Percentiles rank a stretch among this genome's conserved stretches.
Conservation (phyloP, 768 basidiomycete genomes). For the Tricholoma matsutake region DNA sequence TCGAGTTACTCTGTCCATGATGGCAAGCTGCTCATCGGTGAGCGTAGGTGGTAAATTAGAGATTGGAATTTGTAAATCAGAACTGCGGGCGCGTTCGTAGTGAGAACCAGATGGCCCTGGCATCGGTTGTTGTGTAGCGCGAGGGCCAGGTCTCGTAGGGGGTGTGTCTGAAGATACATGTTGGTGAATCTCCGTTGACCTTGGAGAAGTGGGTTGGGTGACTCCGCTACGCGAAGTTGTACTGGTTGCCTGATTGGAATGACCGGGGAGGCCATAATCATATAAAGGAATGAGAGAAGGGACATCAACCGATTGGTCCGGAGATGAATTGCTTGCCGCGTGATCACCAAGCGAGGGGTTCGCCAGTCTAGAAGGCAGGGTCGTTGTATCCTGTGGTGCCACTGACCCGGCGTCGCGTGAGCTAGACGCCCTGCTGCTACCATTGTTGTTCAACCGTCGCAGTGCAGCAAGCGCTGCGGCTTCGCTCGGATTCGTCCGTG, state of each 20-base stretch:
- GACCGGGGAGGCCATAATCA: conserved; percentile 15
- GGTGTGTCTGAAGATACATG: neutral
- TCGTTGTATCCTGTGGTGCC: neutral
- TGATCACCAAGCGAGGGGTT: conserved; percentile 1
- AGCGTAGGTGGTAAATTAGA: conserved; percentile 44
- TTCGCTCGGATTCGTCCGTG: conserved; percentile 24
- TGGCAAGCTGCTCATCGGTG: conserved; percentile 60
- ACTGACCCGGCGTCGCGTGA: neutral
- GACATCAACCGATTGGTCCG: conserved; percentile 5
- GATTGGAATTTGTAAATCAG: conserved; percentile 8
- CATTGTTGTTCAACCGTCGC: conserved; percentile 37
- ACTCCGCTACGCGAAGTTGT: neutral
- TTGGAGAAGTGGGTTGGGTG: neutral
- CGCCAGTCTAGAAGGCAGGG: neutral
- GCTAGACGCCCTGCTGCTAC: conserved; percentile 10
- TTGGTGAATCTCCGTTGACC: neutral
- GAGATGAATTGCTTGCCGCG: conserved; percentile 7
- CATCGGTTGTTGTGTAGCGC: neutral
- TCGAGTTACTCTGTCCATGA: conserved; percentile 65
- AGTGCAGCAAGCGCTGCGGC: conserved; percentile 71
- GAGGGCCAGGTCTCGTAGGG: conserved; percentile 1
- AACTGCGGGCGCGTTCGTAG: neutral
- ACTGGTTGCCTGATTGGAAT: neutral
- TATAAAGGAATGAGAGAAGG: conserved; percentile 33
- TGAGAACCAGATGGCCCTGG: neutral